Base-by-base conservation (phyloP, 2,329 filamentous ascomycete species). In the Sordariomycetes sp. region DNA sequence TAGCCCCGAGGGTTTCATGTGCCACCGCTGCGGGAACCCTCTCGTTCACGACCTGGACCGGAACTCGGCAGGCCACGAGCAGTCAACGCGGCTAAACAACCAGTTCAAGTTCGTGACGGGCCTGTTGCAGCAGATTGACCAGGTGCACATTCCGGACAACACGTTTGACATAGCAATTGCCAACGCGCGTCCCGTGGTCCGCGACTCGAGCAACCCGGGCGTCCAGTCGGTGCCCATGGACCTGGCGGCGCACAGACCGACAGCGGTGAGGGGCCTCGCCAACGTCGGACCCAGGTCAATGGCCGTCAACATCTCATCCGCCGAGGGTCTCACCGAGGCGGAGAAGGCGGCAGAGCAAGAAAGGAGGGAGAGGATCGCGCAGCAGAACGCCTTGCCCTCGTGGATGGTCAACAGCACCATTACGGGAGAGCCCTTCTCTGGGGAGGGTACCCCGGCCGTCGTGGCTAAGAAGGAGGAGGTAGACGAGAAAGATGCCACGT, bases 41-140 rank as follows among this genome's bases (percentile, higher is more conserved):
- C 76, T 95, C 25, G 76, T 80, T 0, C 82, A 82, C 57, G 82
- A 87, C 61, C 78, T 82, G 45, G 82, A 88, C 60, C 82, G 84
- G 42, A 79, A 84, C 58, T 80, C 84, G 12, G 84, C 85, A 35
- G 87, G 86, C 10, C 83, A 87, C 60, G 85, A 89, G 69, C 81
- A 86, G 64, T 85, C 85, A 53, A 87, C 85, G 24, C 78, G 84
- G 53, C 75, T 94, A 64, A 92, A 92, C 69, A 82, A 84, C 64
- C 86, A 92, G 67, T 85, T 92, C 69, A 85, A 84, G 63, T 89
- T 89, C 64, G 84, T 94, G 62, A 86, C 87, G 58, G 82, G 87
- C 59, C 76, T 90, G 57, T 75, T 95, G 61, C 86, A 86, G 57
- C 79, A 86, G 65, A 89, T 95, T 59, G 89, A 94, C 66, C 76